Evolutionary conservation across 768 basidiomycete genomes (phyloP), one percentile per base, ranked within the genome.

Genomic region (Lepiota venenata): DNA sequence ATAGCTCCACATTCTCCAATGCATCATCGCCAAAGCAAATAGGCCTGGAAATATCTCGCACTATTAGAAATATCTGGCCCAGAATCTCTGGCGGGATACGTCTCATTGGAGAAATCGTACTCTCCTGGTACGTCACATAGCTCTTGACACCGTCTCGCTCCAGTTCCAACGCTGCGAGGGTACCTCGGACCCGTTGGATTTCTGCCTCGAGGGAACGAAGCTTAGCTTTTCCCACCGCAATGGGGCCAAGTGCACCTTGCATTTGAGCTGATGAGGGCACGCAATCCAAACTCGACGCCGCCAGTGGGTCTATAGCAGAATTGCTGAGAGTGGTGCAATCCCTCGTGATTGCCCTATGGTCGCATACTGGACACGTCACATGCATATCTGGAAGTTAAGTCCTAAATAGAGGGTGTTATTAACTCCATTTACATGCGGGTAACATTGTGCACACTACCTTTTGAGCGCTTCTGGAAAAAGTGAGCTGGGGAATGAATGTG

Each of bases 11-110:
- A 21, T 51, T 51, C 50, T 51, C 50, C 29, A 51, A 40, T 20
- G 32, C 29, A 15, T 51, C 50, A 15, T 51, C 50, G 9, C 50
- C 50, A 35, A 43, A 51, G 20, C 50, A 51, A 6, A 43, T 37
- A 18, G 41, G 16, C 11, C 15, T 18, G 1, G 42, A 51, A 15
- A 51, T 11, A 21, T 43, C 41, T 14, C 41, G 29, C 15, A 56
- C 4, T 43, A 47, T 36, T 3, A 61, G 21, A 47, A 65, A 65
- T 45, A 65, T 61, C 43, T 61, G 60, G 29, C 57, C 57, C 20
- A 65, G 50, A 21, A 63, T 56, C 21, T 65, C 62, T 21, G 52
- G 55, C 1, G 64, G 61, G 9, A 65, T 37, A 11, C 58, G 56
- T 35, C 58, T 47, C 36, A 61, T 56, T 21, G 47, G 36, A 51